phyloP scores from a whole-genome alignment of 768 basidiomycete species.

The Tulasnella sp. region DNA sequence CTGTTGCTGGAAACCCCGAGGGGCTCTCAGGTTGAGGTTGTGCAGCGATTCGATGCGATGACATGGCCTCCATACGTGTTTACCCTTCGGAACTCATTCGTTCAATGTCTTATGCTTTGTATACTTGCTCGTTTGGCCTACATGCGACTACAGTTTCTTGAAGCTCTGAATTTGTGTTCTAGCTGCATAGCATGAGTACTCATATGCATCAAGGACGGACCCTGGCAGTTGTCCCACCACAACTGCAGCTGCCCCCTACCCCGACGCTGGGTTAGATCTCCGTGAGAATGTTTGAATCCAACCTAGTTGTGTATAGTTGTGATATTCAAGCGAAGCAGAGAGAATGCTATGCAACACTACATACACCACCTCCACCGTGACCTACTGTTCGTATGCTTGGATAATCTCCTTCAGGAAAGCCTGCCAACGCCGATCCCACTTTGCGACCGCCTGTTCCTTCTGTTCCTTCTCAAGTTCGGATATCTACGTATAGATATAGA shows the following conservation, averaged over 20 bases:
- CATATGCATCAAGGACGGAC: no score
- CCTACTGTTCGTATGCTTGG: not conserved
- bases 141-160: no score
- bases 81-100: no score
- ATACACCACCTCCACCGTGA: not conserved
- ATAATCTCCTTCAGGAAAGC: conserved; percentile 51
- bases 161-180: no score
- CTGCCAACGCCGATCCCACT: conserved; percentile 57
- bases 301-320: not conserved
- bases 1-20: not conserved
- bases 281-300: no score
- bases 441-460: conserved; percentile 50
- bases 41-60: not conserved
- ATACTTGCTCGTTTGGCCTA: no score
- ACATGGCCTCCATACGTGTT: no score
- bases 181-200: no score
- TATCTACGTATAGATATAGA: conserved; percentile 46
- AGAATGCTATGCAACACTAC: not conserved
- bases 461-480: conserved; percentile 55
- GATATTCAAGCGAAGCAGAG: not conserved
- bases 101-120: no score
- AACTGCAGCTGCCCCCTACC: no score
- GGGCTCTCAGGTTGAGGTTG: not conserved
- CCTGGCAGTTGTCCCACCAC: no score
- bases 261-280: no score